These are phyloP conservation scores for Sistotremastrum suecicum DNA, from an alignment of 768 basidiomycete genomes.

Conservation along the genomic window DNA sequence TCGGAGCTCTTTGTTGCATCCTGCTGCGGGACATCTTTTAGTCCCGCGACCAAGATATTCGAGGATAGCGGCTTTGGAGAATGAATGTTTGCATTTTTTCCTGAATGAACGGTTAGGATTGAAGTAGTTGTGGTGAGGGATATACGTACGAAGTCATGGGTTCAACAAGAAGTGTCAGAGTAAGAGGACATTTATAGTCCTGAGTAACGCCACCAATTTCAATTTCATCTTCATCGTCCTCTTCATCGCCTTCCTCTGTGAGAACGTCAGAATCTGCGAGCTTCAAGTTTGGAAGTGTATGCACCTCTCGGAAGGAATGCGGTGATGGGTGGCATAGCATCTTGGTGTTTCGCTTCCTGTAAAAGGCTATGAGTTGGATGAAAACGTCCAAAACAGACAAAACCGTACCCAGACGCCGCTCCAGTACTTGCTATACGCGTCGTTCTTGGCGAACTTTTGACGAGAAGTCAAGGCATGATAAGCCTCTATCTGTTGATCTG, in stretches of 20 bases:
- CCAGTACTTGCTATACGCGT: slow-evolving; percentile 47
- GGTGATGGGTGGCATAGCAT: slow-evolving; percentile 65
- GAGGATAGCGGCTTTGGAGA: slow-evolving; percentile 55
- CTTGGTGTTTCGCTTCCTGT: slow-evolving; percentile 57
- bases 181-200: slow-evolving; percentile 75
- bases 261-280: neutral
- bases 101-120: slow-evolving; percentile 21
- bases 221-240: slow-evolving; percentile 78
- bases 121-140: slow-evolving; percentile 1
- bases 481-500: slow-evolving; percentile 26
- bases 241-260: slow-evolving; percentile 69
- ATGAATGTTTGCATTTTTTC: slow-evolving; percentile 65
- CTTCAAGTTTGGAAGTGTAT: slow-evolving; percentile 3
- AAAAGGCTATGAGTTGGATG: neutral
- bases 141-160: slow-evolving; percentile 69
- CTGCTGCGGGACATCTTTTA: slow-evolving; percentile 27
- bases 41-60: slow-evolving; percentile 32
- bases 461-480: slow-evolving; percentile 53
- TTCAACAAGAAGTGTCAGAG: slow-evolving; percentile 47
- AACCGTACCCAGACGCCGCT: slow-evolving; percentile 50
- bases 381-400: neutral
- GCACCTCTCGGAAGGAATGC: slow-evolving; percentile 59
- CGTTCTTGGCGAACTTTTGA: slow-evolving; percentile 61
- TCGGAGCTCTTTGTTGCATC: slow-evolving; percentile 36
- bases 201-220: slow-evolving; percentile 79